A percentile compares a stretch with the other conserved stretches of the same genome.
These are phyloP conservation scores for Physaria fendleri DNA, from an alignment of 345 rosid species.

Conservation along the genomic window DNA sequence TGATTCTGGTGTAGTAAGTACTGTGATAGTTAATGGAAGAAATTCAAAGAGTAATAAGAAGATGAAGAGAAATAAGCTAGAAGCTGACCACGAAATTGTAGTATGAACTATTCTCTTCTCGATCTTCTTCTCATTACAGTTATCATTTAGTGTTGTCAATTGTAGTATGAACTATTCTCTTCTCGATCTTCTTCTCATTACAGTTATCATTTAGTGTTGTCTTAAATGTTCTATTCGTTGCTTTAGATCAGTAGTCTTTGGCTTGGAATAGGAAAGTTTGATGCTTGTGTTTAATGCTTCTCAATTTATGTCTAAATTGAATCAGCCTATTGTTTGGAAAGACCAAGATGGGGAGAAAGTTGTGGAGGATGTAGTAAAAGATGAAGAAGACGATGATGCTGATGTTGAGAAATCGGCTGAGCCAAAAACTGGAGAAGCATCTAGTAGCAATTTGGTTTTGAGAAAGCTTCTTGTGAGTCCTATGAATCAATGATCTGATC, in stretches of 20 bases:
- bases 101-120: conserved; percentile 18
- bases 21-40: conserved; percentile 24
- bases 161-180: conserved; percentile 26
- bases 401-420: conserved; percentile 22
- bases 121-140: not conserved
- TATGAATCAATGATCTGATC: not conserved
- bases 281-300: conserved; percentile 4
- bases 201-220: not conserved
- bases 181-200: not conserved
- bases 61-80: conserved; percentile 25
- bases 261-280: conserved; percentile 1
- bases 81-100: conserved; percentile 30
- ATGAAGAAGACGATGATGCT: conserved; percentile 31
- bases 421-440: conserved; percentile 30
- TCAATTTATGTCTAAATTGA: not conserved
- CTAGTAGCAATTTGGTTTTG: conserved; percentile 55
- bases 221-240: not conserved
- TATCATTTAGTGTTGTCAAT: not conserved
- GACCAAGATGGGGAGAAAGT: conserved; percentile 36
- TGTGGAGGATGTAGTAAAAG: conserved; percentile 18
- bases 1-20: conserved; percentile 23
- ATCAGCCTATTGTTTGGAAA: conserved; percentile 33
- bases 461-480: conserved; percentile 98
- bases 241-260: not conserved
- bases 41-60: conserved; percentile 27